Percentiles rank a stretch among this genome's conserved stretches.
These are phyloP conservation scores for Globisporangium solare DNA, from an alignment of 352 stramenopile species.

Conservation along the genomic window DNA sequence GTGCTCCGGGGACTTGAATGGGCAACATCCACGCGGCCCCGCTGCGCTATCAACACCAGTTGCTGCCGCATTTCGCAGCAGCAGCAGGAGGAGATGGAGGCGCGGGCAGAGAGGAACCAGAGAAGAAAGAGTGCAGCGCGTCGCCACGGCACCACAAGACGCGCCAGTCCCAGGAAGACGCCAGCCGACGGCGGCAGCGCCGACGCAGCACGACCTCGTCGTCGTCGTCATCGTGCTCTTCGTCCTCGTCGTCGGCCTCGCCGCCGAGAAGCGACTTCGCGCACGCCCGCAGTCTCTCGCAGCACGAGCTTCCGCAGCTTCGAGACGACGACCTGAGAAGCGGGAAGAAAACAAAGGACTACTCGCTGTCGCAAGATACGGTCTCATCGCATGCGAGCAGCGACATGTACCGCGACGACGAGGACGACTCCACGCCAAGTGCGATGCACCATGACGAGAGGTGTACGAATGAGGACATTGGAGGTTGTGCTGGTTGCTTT, in stretches of 20 bases:
- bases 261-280: background rate
- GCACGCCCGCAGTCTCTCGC: background rate
- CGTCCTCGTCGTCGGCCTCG: conserved; percentile 2
- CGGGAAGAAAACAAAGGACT: background rate
- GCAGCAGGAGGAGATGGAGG: no score
- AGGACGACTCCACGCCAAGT: conserved; percentile 1
- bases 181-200: conserved; percentile 7
- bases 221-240: conserved; percentile 3
- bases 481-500: background rate
- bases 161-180: conserved; percentile 9
- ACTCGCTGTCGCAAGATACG: background rate
- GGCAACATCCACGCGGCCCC: no score
- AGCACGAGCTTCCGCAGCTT: background rate
- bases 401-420: background rate
- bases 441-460: background rate
- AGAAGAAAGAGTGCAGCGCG: background rate
- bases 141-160: conserved; percentile 14
- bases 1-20: background rate
- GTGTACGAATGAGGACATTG: background rate
- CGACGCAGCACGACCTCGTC: conserved; percentile 4
- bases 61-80: no score
- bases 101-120: background rate
- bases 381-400: conserved; percentile 8
- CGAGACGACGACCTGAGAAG: background rate
- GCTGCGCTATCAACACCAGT: no score